A percentile compares a stretch with the other conserved stretches of the same genome.
Evolutionary conservation across 306 rosid genomes (phyloP).

Genomic region (Vachellia pachyceras): DNA sequence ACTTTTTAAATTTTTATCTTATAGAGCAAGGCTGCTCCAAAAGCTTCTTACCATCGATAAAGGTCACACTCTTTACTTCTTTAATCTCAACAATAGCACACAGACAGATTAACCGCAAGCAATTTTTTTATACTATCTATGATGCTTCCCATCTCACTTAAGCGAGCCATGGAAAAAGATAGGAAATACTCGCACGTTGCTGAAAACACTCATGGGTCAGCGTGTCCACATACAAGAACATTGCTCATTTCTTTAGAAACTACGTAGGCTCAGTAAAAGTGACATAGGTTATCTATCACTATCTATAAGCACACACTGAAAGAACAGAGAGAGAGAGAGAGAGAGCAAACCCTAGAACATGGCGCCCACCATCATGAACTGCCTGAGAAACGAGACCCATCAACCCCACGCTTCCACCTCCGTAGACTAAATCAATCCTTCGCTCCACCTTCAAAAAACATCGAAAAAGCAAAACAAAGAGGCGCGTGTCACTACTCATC

Average conservation of each 20-base stretch:
- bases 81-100: slow-evolving; percentile 2
- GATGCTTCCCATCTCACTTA: slow-evolving; percentile 21
- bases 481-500: slow-evolving; percentile 63
- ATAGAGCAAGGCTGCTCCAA: slow-evolving; percentile 35
- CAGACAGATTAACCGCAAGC: neutral
- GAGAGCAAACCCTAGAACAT: slow-evolving; percentile 89
- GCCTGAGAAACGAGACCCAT: slow-evolving; percentile 99
- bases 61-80: slow-evolving; percentile 7
- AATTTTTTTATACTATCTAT: neutral
- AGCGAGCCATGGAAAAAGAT: neutral
- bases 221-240: slow-evolving; percentile 17
- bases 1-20: slow-evolving; percentile 43
- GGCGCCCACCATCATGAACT: slow-evolving; percentile 99
- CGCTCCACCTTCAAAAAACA: slow-evolving; percentile 78
- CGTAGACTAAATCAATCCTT: slow-evolving; percentile 97
- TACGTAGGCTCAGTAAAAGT: slow-evolving; percentile 27
- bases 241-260: slow-evolving; percentile 30
- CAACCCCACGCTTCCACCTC: slow-evolving; percentile 99
- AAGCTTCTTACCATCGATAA: slow-evolving; percentile 40
- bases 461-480: slow-evolving; percentile 46
- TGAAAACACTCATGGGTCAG: slow-evolving; percentile 47
- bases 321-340: slow-evolving; percentile 18
- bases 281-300: slow-evolving; percentile 32
- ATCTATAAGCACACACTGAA: neutral
- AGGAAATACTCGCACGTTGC: slow-evolving; percentile 21